phyloP scores from a whole-genome alignment of 768 basidiomycete genomes.

The Suillus sp. region DNA sequence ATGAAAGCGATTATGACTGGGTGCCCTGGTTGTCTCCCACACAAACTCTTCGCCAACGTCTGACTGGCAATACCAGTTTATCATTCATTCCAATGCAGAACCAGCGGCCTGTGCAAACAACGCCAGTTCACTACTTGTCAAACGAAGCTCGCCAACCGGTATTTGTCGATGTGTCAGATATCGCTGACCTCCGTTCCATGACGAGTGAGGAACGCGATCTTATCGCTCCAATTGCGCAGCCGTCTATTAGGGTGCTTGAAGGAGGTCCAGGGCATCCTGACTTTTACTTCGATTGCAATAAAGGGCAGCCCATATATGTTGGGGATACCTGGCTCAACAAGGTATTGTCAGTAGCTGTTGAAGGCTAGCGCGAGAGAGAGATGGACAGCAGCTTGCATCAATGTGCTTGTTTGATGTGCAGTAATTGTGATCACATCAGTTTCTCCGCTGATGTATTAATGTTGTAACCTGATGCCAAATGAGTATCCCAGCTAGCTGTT shows the following conservation, averaged over 20 bases:
- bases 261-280: conserved; percentile 16
- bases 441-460: too few species aligned
- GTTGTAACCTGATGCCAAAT: too few species aligned
- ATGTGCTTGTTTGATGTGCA: too few species aligned
- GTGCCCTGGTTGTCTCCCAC: neutral
- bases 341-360: neutral
- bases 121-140: conserved; percentile 23
- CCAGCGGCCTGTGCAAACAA: neutral
- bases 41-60: neutral
- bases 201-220: conserved; percentile 13
- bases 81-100: conserved; percentile 15
- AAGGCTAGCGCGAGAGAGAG: neutral
- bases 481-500: too few species aligned
- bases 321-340: conserved; percentile 27
- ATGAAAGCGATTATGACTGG: neutral
- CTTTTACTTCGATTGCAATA: conserved; percentile 12
- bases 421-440: too few species aligned
- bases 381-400: too few species aligned
- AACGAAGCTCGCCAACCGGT: conserved; percentile 20
- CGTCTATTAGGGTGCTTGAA: conserved; percentile 13
- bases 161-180: conserved; percentile 19
- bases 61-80: neutral
- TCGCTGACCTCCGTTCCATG: conserved; percentile 12
- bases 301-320: conserved; percentile 21
- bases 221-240: conserved; percentile 14